phyloP scores from a whole-genome alignment of 106 monocot genomes.

The Platanthera zijinensis region DNA sequence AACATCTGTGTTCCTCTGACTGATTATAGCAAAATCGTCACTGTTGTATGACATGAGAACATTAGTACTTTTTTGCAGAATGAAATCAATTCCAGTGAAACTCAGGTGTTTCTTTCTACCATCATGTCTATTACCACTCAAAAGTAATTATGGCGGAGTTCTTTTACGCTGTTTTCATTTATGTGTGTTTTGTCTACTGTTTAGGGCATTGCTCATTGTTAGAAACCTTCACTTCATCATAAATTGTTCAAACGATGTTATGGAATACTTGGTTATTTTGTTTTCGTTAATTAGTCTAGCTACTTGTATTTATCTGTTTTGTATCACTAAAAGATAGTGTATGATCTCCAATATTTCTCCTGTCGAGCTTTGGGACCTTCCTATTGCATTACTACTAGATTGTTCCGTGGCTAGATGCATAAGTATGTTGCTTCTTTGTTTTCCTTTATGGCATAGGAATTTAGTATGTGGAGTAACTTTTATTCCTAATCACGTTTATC shows the following conservation, averaged over 20 bases:
- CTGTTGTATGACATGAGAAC: constrained; percentile 35
- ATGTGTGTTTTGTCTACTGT: neutral
- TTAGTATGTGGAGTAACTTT: neutral
- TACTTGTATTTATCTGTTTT: neutral
- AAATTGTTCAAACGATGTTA: neutral
- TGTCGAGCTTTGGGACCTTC: neutral
- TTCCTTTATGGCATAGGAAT: neutral
- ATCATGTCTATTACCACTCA: neutral
- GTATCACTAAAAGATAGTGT: neutral
- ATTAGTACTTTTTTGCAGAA: constrained; percentile 24
- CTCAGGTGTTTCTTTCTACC: constrained; percentile 12
- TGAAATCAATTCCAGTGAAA: constrained; percentile 31
- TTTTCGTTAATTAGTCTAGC: neutral
- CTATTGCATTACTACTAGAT: neutral
- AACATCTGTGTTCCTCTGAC: constrained; percentile 24
- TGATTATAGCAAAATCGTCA: constrained; percentile 41
- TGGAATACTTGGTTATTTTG: neutral
- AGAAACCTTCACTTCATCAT: neutral
- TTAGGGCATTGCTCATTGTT: neutral
- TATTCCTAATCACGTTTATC: constrained; percentile 1
- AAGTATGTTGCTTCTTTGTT: neutral
- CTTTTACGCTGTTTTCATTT: neutral
- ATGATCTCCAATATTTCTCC: neutral
- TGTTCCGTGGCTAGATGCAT: neutral
- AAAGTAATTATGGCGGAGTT: neutral